These are phyloP conservation scores for Candida morakotiae DNA, from an alignment of 805 yeast species.

Conservation along the genomic window DNA sequence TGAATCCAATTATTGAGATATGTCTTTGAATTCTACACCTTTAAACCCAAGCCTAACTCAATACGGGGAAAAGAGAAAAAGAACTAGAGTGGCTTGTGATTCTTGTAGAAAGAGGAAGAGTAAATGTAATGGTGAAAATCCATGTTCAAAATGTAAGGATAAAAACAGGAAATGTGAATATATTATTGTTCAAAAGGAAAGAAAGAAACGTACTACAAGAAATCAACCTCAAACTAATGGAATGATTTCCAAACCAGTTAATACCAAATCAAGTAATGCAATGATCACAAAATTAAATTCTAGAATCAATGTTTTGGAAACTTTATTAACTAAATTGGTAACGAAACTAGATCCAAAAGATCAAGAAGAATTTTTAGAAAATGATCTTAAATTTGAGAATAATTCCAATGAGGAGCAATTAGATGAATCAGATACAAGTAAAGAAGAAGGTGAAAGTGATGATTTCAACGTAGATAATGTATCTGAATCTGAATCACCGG, in stretches of 20 bases:
- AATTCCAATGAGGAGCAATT: neutral
- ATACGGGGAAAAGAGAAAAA: constrained; percentile 7
- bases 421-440: neutral
- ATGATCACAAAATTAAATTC: constrained; percentile 11
- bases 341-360: constrained; percentile 10
- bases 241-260: too few relatives aligned
- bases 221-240: constrained; percentile 7
- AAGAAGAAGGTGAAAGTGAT: neutral
- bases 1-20: too few relatives aligned
- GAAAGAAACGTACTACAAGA: constrained; percentile 13
- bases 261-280: too few relatives aligned
- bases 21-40: too few relatives aligned
- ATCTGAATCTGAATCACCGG: neutral
- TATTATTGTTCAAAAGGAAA: constrained; percentile 12
- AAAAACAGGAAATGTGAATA: constrained; percentile 29
- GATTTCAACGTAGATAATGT: constrained; percentile 2
- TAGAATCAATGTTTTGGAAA: constrained; percentile 14
- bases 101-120: constrained; percentile 46
- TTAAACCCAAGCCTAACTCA: constrained; percentile 1
- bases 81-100: constrained; percentile 39
- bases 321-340: constrained; percentile 14
- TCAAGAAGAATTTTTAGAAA: neutral
- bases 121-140: constrained; percentile 46
- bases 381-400: neutral
- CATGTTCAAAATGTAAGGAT: constrained; percentile 39